These are phyloP conservation scores for Crithidia sp. DNA, from an alignment of 208 protist species.

Conservation along the genomic window DNA sequence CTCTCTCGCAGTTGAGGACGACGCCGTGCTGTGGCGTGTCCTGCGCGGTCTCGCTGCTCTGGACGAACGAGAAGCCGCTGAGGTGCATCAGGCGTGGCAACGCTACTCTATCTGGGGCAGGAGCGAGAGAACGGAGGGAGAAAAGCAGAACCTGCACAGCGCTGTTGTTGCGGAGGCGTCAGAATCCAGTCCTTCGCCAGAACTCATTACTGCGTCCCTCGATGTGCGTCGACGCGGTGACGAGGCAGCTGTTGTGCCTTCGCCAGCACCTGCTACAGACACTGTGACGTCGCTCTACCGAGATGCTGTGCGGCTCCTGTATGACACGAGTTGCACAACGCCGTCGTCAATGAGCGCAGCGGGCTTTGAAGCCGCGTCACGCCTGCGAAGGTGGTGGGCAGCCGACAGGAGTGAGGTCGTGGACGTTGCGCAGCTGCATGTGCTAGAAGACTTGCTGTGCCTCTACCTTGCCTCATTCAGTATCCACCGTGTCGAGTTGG, in stretches of 20 bases:
- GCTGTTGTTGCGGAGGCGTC: background rate
- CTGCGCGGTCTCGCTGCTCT: constrained; percentile 5
- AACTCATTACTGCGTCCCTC: too few species aligned
- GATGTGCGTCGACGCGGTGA: too few species aligned
- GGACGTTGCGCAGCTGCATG: constrained; percentile 6
- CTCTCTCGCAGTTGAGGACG: background rate
- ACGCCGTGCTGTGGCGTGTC: constrained; percentile 10
- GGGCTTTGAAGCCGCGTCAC: constrained; percentile 5
- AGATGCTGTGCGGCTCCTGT: background rate
- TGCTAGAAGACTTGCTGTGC: constrained; percentile 23
- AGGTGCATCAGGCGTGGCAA: constrained; percentile 22
- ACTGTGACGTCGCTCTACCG: constrained; percentile 1
- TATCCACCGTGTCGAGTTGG: too few species aligned
- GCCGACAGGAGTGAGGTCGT: background rate
- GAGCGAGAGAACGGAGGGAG: background rate
- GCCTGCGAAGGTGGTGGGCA: constrained; percentile 24
- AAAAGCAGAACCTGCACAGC: background rate
- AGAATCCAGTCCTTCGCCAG: background rate
- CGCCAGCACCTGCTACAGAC: background rate
- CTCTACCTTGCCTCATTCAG: background rate
- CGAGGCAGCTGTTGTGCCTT: too few species aligned
- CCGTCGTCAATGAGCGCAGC: background rate
- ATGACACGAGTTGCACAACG: background rate
- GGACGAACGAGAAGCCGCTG: constrained; percentile 18
- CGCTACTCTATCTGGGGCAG: background rate